Conservation (phyloP, 768 basidiomycete genomes). For the Butyriboletus loyo region DNA sequence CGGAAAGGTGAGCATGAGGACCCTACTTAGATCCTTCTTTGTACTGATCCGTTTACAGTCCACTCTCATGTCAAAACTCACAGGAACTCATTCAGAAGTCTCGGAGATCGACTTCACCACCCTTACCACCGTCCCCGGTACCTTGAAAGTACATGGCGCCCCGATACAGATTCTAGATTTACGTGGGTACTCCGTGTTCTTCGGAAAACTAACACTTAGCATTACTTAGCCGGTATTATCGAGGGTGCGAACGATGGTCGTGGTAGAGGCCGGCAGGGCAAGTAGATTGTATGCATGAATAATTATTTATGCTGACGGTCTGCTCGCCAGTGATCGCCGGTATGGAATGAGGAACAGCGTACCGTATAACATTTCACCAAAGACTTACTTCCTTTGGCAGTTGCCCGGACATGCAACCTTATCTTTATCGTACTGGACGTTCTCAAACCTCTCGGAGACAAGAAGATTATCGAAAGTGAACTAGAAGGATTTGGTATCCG, state of each 20-base stretch:
- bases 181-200: conserved; percentile 49
- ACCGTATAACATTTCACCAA: conserved; percentile 6
- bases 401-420: conserved; percentile 95
- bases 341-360: conserved; percentile 33
- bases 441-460: conserved; percentile 95
- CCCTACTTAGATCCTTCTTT: conserved; percentile 2
- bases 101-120: conserved; percentile 98
- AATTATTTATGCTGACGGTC: conserved; percentile 16
- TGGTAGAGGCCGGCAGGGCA: conserved; percentile 92
- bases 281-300: conserved; percentile 28
- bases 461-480: conserved; percentile 86
- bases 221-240: conserved; percentile 81
- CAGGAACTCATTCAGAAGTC: conserved; percentile 94
- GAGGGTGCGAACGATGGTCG: conserved; percentile 96
- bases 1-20: conserved; percentile 61
- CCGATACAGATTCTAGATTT: conserved; percentile 94
- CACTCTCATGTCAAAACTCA: conserved; percentile 92
- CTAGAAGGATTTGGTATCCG: conserved; percentile 98
- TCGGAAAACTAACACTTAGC: conserved; percentile 10
- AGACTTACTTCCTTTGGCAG: conserved; percentile 38
- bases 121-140: conserved; percentile 93
- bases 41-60: conserved; percentile 42
- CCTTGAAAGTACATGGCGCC: conserved; percentile 91
- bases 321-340: conserved; percentile 65
- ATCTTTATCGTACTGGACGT: conserved; percentile 99